Conservation (phyloP, 192 early-diverging fungal genomes). For the Rhizophagus sp. region DNA sequence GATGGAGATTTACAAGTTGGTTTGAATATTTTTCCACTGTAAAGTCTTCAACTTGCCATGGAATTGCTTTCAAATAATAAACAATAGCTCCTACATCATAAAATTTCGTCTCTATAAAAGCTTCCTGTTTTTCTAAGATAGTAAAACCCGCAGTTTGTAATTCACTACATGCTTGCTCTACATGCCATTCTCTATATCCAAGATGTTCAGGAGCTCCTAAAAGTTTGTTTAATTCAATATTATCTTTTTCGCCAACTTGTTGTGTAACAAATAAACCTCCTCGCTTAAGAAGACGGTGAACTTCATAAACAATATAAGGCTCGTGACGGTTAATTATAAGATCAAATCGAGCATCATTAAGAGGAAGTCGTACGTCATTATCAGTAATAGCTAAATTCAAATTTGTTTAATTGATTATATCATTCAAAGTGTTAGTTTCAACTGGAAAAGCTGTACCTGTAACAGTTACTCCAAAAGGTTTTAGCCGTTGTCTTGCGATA, state of each 20-base stretch:
- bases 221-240: slow-evolving; percentile 31
- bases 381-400: slow-evolving; percentile 17
- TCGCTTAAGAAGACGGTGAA: slow-evolving; percentile 30
- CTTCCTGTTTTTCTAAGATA: slow-evolving; percentile 21
- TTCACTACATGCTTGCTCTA: slow-evolving; percentile 28
- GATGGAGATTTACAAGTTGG: slow-evolving; percentile 33
- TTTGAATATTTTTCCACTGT: slow-evolving; percentile 37
- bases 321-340: slow-evolving; percentile 36
- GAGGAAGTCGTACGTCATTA: slow-evolving; percentile 28
- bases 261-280: slow-evolving; percentile 35
- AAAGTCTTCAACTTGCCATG: slow-evolving; percentile 36
- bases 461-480: slow-evolving; percentile 32
- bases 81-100: slow-evolving; percentile 40
- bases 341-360: slow-evolving; percentile 36
- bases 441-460: background rate
- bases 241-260: slow-evolving; percentile 36
- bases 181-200: slow-evolving; percentile 12
- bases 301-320: slow-evolving; percentile 23
- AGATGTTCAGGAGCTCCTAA: slow-evolving; percentile 32
- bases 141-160: slow-evolving; percentile 27
- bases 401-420: background rate
- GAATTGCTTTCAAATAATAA: slow-evolving; percentile 33
- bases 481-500: slow-evolving; percentile 29
- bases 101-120: slow-evolving; percentile 32
- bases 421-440: background rate